Evolutionary conservation across 192 early-diverging fungal genomes (phyloP), one percentile per base, ranked within the genome.

Genomic region (Dimargaris cristalligena): DNA sequence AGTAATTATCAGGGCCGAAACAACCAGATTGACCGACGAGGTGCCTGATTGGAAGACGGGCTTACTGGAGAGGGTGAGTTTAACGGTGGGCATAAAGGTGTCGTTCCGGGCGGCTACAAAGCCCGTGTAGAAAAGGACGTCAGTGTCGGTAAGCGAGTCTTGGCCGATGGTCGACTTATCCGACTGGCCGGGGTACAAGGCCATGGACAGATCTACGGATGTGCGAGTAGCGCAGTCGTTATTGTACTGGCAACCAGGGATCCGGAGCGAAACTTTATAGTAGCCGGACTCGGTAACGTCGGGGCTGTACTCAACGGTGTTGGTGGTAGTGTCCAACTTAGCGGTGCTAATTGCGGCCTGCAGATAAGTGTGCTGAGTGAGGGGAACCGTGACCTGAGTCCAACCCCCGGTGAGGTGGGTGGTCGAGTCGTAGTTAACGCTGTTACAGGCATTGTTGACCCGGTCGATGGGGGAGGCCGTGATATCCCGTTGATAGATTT

Each of bases 251-350:
- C 82, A 84, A 4, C 70, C 74, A n/a, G 80, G 82, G 4, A 78
- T 70, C 58, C 60, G 58, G 61, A 82, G 58, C 29, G 66, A 73
- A 25, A 80, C 73, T 38, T 74, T 68, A 50, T 84, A 84, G 57
- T 74, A 74, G 11, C 82, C 82, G 6, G 78, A 60, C 44, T 82
- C 79, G 28, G 80, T 72, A 10, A 84, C 62, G 61, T 72, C 76
- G 0, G 82, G 82, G 20, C 52, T 51, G 58, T 81, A 29, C 23
- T 56, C 32, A 44, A 71, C 45, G 31, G 50, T 23, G 13, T 64
- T 60, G 35, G 1, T 20, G 28, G 10, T n/a, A 3, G 44, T 2
- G 59, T 45, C 41, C 2, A 71, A 22, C 30, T 75, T 65, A 33
- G 51, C 62, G 38, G 23, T 44, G 57, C 61, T 58, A 4, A 69